Evolutionary conservation across 192 early-diverging fungal species (phyloP), one percentile per base, ranked within the genome.

Genomic region (Coemansia sp.): DNA sequence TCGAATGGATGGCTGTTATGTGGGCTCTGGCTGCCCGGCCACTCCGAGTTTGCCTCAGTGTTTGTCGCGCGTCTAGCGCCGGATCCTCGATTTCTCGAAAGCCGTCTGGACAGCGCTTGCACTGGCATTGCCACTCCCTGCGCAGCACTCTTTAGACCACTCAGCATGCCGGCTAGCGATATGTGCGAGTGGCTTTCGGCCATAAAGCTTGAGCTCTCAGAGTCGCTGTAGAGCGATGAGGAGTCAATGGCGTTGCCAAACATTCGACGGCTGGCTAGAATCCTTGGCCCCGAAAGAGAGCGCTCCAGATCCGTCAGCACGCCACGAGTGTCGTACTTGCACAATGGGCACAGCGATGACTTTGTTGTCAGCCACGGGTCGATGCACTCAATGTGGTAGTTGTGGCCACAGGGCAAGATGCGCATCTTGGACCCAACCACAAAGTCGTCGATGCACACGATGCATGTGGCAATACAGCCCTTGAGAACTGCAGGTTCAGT

Each of bases 301-400:
- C 70, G 71, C 62, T 83, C 81, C 31, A 78, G 53, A 29, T 83
- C 81, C 15, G 76, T 83, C 45, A 83, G 62, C 10, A 78, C 76
- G 32, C 57, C 66, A 39, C 77, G 73, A 10, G 82, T 79, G 39
- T 86, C 83, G 37, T 71, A 77, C 43, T 84, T 81, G 71, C 85
- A 86, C 32, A 84, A 54, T 4, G 85, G 85, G 43, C 85, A 86
- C 22, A 86, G 59, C 12, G 76, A 82, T 0, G 73, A 79, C 41
- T 82, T 78, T 56, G 76, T 59, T 0, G 83, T 80, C 24, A 86
- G 69, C 85, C 85, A 86, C 2, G 77, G 79, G 43, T 86, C 85
- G 38, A 86, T 79, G 60, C 85, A 86, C 27, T 79, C 82, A 10
- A 78, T 77, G 60, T 86, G 85, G 64, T 83, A 86, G 65, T 75